Percentiles rank a stretch among this genome's conserved stretches.
Evolutionary conservation across 768 basidiomycete genomes (phyloP).

Genomic region (Hericium coralloides): DNA sequence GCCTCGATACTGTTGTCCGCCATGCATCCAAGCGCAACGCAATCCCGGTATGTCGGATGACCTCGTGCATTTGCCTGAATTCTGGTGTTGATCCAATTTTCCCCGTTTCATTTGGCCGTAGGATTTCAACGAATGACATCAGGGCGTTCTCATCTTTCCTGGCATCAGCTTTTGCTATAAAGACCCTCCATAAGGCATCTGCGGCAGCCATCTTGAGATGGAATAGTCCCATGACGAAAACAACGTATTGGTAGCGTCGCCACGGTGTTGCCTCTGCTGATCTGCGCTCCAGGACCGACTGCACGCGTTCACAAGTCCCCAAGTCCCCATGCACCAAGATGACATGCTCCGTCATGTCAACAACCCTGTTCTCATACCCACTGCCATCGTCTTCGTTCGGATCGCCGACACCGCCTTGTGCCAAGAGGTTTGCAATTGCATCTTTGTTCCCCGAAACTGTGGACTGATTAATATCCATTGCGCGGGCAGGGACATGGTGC

Average conservation of each 20-base stretch:
- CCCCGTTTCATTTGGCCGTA: neutral
- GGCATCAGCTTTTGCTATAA: neutral
- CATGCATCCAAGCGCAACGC: neutral
- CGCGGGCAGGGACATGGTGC: neutral
- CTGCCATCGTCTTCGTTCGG: neutral
- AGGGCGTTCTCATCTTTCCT: neutral
- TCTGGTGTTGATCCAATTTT: neutral
- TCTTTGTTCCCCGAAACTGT: neutral
- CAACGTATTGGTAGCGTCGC: constrained; percentile 21
- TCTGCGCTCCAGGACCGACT: constrained; percentile 6
- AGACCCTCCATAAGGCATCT: constrained; percentile 15
- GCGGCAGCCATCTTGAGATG: constrained; percentile 26
- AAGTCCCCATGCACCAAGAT: constrained; percentile 17
- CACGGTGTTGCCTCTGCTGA: constrained; percentile 21
- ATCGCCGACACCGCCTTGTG: neutral
- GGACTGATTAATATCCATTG: neutral
- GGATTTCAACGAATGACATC: neutral
- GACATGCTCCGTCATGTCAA: constrained; percentile 7
- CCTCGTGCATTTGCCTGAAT: neutral
- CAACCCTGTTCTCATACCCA: neutral
- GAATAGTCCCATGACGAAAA: constrained; percentile 27
- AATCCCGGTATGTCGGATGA: neutral
- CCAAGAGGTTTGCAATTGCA: neutral
- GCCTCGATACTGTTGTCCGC: neutral
- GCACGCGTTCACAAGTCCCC: constrained; percentile 10